A percentile compares a stretch with the other conserved stretches of the same genome.
These are phyloP conservation scores for Zychaea mexicana DNA, from an alignment of 371 early-diverging fungal species.

Conservation along the genomic window DNA sequence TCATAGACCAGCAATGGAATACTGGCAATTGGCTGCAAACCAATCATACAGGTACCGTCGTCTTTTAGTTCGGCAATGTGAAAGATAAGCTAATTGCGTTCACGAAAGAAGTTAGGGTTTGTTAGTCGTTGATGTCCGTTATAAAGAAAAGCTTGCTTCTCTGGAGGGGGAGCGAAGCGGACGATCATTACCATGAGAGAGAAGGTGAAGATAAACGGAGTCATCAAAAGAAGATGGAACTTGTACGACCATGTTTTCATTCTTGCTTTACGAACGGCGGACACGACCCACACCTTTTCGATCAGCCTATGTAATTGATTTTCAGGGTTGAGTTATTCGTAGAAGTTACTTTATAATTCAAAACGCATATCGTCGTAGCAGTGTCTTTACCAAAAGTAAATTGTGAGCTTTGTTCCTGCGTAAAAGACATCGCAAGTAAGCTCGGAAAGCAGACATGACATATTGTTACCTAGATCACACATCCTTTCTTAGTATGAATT, in stretches of 20 bases:
- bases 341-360: too few relatives aligned
- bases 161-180: too few relatives aligned
- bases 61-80: constrained; percentile 41
- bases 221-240: constrained; percentile 34
- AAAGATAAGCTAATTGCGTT: constrained; percentile 38
- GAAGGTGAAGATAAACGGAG: constrained; percentile 50
- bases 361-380: too few relatives aligned
- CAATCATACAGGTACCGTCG: constrained; percentile 46
- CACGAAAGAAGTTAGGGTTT: constrained; percentile 7
- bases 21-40: constrained; percentile 47
- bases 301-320: constrained; percentile 19
- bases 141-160: too few relatives aligned
- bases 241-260: constrained; percentile 40
- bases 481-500: too few relatives aligned
- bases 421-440: constrained; percentile 35
- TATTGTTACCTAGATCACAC: constrained; percentile 29
- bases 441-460: constrained; percentile 30
- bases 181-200: constrained; percentile 43
- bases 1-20: constrained; percentile 50
- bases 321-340: too few relatives aligned
- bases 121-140: background rate
- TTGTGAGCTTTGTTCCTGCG: constrained; percentile 28
- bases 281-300: constrained; percentile 44
- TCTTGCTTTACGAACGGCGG: constrained; percentile 30
- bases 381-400: constrained; percentile 27